Conservation (phyloP, 2,329 filamentous ascomycete species). For the Septoria linicola region DNA sequence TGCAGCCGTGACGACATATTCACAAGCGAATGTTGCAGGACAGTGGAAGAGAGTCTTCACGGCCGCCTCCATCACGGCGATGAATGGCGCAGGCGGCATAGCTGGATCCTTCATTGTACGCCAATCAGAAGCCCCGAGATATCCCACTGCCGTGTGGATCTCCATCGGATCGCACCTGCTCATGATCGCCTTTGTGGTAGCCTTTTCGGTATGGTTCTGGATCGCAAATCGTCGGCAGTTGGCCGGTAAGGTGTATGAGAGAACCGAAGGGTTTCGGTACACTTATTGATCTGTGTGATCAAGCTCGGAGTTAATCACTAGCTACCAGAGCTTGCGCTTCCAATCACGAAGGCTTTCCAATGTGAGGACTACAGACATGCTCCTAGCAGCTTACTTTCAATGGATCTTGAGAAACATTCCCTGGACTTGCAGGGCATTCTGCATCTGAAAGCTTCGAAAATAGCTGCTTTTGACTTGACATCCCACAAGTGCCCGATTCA, state of each 20-base stretch:
- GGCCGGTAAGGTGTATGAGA: constrained; percentile 31
- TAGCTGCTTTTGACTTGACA: too few relatives aligned
- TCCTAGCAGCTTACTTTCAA: too few relatives aligned
- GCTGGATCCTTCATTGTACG: constrained; percentile 66
- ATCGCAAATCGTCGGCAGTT: constrained; percentile 32
- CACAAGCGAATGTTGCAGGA: constrained; percentile 61
- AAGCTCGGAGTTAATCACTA: too few relatives aligned
- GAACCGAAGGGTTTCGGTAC: constrained; percentile 46
- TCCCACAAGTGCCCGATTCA: too few relatives aligned
- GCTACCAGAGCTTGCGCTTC: too few relatives aligned
- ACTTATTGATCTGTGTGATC: constrained; percentile 47
- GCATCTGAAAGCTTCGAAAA: too few relatives aligned
- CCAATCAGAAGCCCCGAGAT: constrained; percentile 60
- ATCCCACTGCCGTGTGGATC: constrained; percentile 66
- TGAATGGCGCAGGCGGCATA: constrained; percentile 63
- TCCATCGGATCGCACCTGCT: constrained; percentile 53
- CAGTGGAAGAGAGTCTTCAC: constrained; percentile 66
- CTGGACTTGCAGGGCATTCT: too few relatives aligned
- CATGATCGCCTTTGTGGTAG: constrained; percentile 31
- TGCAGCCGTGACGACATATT: constrained; percentile 64
- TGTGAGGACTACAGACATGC: too few relatives aligned
- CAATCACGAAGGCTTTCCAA: too few relatives aligned
- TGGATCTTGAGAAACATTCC: too few relatives aligned
- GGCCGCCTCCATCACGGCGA: constrained; percentile 58
- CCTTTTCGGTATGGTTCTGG: constrained; percentile 33